phyloP scores from a whole-genome alignment of 306 rosid genomes.

The Casuarina glauca region DNA sequence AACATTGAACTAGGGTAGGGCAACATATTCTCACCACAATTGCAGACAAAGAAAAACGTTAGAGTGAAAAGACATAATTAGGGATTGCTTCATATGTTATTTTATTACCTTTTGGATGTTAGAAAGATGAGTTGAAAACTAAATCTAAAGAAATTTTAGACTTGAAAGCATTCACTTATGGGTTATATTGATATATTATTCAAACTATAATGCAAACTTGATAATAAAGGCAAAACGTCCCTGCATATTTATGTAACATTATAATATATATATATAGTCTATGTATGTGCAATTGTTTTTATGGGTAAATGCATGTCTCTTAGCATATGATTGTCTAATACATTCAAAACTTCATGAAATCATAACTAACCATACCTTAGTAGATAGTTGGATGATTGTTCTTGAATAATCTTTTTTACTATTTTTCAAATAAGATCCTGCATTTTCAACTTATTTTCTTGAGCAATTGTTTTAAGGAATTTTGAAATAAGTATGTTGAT shows the following conservation, averaged over 20 bases:
- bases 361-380: constrained; percentile 26
- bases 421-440: constrained; percentile 18
- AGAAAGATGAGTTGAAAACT: too few relatives aligned
- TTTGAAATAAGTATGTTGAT: background rate
- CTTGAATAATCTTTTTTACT: constrained; percentile 19
- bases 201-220: too few relatives aligned
- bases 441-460: constrained; percentile 13
- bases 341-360: background rate
- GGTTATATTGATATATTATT: too few relatives aligned
- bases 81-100: too few relatives aligned
- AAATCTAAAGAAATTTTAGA: too few relatives aligned
- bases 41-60: background rate
- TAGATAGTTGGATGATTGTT: constrained; percentile 3
- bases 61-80: background rate
- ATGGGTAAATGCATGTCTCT: background rate
- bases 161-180: too few relatives aligned
- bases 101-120: too few relatives aligned
- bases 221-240: too few relatives aligned
- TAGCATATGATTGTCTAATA: background rate
- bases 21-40: background rate
- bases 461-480: constrained; percentile 26
- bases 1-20: too few relatives aligned
- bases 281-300: too few relatives aligned
- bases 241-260: too few relatives aligned
- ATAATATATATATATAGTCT: too few relatives aligned